Evolutionary conservation across 208 protist species (phyloP).

Genomic region (Leishmania aethiopica): DNA sequence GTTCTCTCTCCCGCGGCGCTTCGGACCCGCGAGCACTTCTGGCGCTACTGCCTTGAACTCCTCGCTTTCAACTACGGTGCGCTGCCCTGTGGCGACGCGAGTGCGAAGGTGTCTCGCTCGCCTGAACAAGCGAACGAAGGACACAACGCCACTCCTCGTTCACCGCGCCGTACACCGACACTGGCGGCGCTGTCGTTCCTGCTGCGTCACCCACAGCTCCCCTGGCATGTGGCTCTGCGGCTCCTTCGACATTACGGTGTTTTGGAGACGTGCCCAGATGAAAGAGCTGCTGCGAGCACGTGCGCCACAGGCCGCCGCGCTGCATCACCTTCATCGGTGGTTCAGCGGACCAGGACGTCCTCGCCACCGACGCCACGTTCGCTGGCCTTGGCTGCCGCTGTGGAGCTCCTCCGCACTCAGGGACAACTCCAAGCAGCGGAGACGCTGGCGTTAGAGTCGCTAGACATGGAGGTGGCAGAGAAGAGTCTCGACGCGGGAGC

Average conservation of each 20-base stretch:
- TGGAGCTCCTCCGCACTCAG: slow-evolving; percentile 14
- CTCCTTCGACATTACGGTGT: slow-evolving; percentile 25
- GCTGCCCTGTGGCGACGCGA: neutral
- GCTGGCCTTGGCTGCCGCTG: slow-evolving; percentile 19
- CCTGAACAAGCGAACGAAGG: neutral
- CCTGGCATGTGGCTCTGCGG: slow-evolving; percentile 43
- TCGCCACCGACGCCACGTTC: slow-evolving; percentile 6
- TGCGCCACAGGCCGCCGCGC: neutral
- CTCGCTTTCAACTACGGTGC: slow-evolving; percentile 42
- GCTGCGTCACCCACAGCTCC: slow-evolving; percentile 37
- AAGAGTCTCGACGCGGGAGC: neutral
- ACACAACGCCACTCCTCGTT: neutral
- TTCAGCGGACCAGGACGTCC: neutral
- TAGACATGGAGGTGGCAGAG: slow-evolving; percentile 9
- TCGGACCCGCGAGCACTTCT: slow-evolving; percentile 22
- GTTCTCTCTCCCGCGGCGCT: neutral
- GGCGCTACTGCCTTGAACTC: slow-evolving; percentile 46
- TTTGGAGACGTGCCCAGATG: neutral
- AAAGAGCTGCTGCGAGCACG: neutral
- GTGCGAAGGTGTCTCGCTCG: neutral
- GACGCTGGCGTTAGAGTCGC: slow-evolving; percentile 8
- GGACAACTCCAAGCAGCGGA: slow-evolving; percentile 11
- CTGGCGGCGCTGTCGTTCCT: slow-evolving; percentile 48
- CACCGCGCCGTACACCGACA: slow-evolving; percentile 25
- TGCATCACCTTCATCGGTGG: neutral